Evolutionary conservation across 148 eudicot genomes (phyloP).

Genomic region (Hydrangea macrophylla): DNA sequence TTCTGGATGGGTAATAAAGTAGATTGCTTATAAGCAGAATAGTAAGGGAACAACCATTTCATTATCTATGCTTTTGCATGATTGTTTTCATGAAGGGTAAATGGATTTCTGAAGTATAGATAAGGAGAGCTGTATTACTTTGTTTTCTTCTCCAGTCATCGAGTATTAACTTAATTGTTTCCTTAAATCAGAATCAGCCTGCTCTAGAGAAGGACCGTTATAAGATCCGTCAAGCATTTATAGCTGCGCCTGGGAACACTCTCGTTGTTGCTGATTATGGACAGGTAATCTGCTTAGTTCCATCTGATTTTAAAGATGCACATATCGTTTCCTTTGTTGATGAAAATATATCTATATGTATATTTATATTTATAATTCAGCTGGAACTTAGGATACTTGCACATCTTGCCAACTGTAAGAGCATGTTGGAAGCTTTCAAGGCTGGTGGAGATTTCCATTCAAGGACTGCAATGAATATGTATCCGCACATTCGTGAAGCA

Average conservation of each 20-base stretch:
- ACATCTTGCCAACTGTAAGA: slow-evolving; percentile 92
- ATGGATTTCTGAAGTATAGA: slow-evolving; percentile 2
- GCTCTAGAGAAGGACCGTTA: slow-evolving; percentile 97
- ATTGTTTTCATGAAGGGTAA: too few relatives aligned
- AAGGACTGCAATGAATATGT: slow-evolving; percentile 99
- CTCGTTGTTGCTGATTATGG: slow-evolving; percentile 99
- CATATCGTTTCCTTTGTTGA: slow-evolving; percentile 1
- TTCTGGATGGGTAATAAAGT: too few relatives aligned
- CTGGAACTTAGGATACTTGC: slow-evolving; percentile 98
- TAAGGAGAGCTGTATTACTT: slow-evolving; percentile 1
- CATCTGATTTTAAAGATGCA: neutral
- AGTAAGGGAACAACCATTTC: too few relatives aligned
- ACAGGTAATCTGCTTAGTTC: slow-evolving; percentile 46
- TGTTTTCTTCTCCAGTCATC: slow-evolving; percentile 6
- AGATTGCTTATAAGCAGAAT: too few relatives aligned
- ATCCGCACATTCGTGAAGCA: slow-evolving; percentile 88
- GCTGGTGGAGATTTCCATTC: slow-evolving; percentile 99
- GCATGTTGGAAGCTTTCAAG: slow-evolving; percentile 95
- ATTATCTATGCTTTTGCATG: too few relatives aligned
- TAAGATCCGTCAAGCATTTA: slow-evolving; percentile 94
- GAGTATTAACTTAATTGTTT: slow-evolving; percentile 11
- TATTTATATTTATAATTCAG: slow-evolving; percentile 37
- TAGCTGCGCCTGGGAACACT: slow-evolving; percentile 89
- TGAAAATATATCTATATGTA: too few relatives aligned
- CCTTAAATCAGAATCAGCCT: slow-evolving; percentile 78